Evolutionary conservation across 176 grass and related monocot genomes (phyloP).

Genomic region (Paspalum vaginatum): DNA sequence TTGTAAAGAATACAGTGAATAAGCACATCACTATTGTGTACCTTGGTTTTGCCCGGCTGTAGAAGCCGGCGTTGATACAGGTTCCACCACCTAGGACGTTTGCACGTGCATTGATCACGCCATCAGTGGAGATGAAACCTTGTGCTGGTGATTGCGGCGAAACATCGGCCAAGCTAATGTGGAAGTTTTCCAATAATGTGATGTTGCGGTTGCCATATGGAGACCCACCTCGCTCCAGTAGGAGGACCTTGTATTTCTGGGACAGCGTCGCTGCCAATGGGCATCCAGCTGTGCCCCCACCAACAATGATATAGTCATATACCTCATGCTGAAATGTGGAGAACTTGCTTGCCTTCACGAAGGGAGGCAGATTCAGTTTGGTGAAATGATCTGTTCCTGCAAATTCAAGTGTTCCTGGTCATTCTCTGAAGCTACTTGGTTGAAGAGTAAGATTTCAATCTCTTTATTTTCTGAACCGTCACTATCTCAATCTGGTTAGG

Average conservation of each 20-base stretch:
- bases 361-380: conserved; percentile 45
- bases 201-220: conserved; percentile 92
- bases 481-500: neutral
- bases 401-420: conserved; percentile 45
- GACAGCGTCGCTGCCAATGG: conserved; percentile 88
- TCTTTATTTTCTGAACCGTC: conserved; percentile 14
- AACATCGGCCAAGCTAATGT: conserved; percentile 67
- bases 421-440: conserved; percentile 3
- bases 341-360: conserved; percentile 75
- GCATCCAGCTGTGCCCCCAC: conserved; percentile 84
- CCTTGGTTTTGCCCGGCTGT: conserved; percentile 77
- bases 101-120: conserved; percentile 86
- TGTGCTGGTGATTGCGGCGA: conserved; percentile 74
- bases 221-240: conserved; percentile 82
- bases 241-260: conserved; percentile 70
- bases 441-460: conserved; percentile 18
- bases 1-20: neutral
- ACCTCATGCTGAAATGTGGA: conserved; percentile 31
- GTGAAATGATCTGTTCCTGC: conserved; percentile 51
- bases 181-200: conserved; percentile 86
- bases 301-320: conserved; percentile 88
- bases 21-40: conserved; percentile 35
- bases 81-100: conserved; percentile 85
- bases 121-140: conserved; percentile 82
- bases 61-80: conserved; percentile 93